Percentiles rank a stretch among this genome's conserved stretches.
Evolutionary conservation across 2,329 filamentous ascomycete species (phyloP).

Genomic region (Fusarium globosum): DNA sequence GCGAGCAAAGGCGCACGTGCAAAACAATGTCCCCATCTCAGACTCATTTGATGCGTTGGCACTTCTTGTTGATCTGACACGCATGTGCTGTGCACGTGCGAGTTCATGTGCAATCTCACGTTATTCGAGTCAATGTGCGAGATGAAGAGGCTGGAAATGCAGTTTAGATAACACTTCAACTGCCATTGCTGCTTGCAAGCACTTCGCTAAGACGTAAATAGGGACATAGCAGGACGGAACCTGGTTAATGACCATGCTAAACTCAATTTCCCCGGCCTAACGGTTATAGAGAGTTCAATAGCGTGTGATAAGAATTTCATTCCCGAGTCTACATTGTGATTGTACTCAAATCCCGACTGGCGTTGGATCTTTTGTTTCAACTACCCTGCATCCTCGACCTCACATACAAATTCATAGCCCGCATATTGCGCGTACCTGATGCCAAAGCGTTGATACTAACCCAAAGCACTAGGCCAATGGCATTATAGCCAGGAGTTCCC

Average conservation of each 20-base stretch:
- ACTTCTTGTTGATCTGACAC: conserved; percentile 33
- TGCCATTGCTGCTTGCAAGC: neutral
- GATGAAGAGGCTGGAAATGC: neutral
- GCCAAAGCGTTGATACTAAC: conserved; percentile 4
- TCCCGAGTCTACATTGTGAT: conserved; percentile 10
- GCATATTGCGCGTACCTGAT: conserved; percentile 17
- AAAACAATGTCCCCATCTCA: conserved; percentile 7
- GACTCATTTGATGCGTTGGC: conserved; percentile 26
- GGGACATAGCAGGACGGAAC: neutral
- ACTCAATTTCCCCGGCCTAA: neutral
- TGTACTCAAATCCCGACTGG: neutral
- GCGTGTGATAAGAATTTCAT: conserved; percentile 12
- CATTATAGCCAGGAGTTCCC: conserved; percentile 16
- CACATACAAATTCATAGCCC: conserved; percentile 5
- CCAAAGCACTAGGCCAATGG: neutral
- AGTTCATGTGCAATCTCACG: neutral
- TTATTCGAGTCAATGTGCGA: neutral
- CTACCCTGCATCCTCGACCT: conserved; percentile 23
- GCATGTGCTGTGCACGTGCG: conserved; percentile 26
- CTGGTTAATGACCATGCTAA: neutral
- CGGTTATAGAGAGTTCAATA: conserved; percentile 1
- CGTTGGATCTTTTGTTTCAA: conserved; percentile 14
- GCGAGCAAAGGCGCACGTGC: conserved; percentile 27
- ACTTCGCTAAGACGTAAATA: neutral
- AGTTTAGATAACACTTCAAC: neutral